Evolutionary conservation across 768 basidiomycete genomes (phyloP).

Genomic region (Trametes villosa): DNA sequence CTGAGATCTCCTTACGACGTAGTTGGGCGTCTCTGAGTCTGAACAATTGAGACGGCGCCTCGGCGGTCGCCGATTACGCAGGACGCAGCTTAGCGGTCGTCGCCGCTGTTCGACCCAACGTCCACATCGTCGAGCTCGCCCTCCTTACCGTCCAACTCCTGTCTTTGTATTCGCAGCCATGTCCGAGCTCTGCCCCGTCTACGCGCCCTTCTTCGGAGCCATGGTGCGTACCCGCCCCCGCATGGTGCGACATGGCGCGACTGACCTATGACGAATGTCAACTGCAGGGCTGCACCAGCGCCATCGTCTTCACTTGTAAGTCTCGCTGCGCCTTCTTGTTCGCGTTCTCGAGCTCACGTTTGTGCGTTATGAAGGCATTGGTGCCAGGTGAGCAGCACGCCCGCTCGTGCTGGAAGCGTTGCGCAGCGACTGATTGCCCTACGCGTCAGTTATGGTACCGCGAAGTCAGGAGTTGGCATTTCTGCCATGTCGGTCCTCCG

Average conservation of each 20-base stretch:
- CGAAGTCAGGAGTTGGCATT: slow-evolving; percentile 98
- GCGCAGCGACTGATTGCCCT: slow-evolving; percentile 12
- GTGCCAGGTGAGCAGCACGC: slow-evolving; percentile 67
- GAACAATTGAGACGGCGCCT: slow-evolving; percentile 4
- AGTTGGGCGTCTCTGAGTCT: slow-evolving; percentile 18
- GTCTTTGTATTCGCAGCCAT: slow-evolving; percentile 39
- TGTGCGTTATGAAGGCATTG: slow-evolving; percentile 66
- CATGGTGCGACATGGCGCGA: neutral
- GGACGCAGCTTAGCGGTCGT: slow-evolving; percentile 16
- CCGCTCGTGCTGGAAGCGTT: neutral
- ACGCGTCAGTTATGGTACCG: slow-evolving; percentile 86
- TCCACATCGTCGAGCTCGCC: slow-evolving; percentile 22
- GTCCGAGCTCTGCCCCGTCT: slow-evolving; percentile 89
- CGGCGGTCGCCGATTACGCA: slow-evolving; percentile 15
- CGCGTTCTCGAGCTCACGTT: neutral
- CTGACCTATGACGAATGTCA: slow-evolving; percentile 20
- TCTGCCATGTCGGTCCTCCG: slow-evolving; percentile 97
- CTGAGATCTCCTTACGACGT: too few species aligned
- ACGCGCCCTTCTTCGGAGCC: slow-evolving; percentile 97
- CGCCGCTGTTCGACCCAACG: slow-evolving; percentile 24
- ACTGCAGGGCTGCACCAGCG: slow-evolving; percentile 87
- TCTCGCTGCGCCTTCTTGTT: neutral
- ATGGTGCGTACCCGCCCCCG: slow-evolving; percentile 63
- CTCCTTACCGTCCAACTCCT: slow-evolving; percentile 22
- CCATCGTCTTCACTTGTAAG: slow-evolving; percentile 98